Evolutionary conservation across 345 rosid species (phyloP), one percentile per base, ranked within the genome.

Genomic region (Eutrema japonicum): DNA sequence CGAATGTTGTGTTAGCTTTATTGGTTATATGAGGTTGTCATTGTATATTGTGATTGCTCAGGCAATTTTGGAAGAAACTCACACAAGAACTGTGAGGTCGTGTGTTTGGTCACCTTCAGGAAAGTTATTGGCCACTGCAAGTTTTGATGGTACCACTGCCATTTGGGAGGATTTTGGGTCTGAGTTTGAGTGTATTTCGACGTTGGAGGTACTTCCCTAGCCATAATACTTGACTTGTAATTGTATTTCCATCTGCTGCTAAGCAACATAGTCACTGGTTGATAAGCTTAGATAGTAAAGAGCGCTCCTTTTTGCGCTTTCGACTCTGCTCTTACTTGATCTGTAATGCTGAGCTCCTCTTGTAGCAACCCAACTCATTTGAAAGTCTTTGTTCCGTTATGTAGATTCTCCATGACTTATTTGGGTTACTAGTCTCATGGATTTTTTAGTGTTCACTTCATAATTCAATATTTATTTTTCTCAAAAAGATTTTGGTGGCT

Each of bases 61-160:
- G 98, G 88, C 93, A 41, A 84, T 91, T 61, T 82, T 94, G 88
- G 97, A 94, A 50, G 98, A 89, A 53, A 85, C 90, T 2, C 97
- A 91, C 54, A 83, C 89, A 11, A 84, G 97, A 81, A 91, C 98
- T 9, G 96, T 94, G 62, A 80, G 96, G 65, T 89, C 97, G 0
- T 92, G 99, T 72, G 86, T 91, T 41, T 95, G 97, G 99, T 92
- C 97, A 1, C 93, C 96, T 0, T 80, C 81, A 0, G 99, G 99
- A 76, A 82, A 80, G 74, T 72, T 86, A 56, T 70, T 95, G 70
- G 96, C 97, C 49, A 88, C 99, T 37, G 92, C 85, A 3, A 90
- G 99, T 82, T 95, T 95, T 56, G 99, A 95, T 71, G 99, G 90
- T 69, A 89, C 96, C 66, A 84, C 89, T 74, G 96, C 85, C 12